A percentile compares a stretch with the other conserved stretches of the same genome.
Conservation (phyloP, 1,284 basidiomycete genomes). For the Moesziomyces sp. region DNA sequence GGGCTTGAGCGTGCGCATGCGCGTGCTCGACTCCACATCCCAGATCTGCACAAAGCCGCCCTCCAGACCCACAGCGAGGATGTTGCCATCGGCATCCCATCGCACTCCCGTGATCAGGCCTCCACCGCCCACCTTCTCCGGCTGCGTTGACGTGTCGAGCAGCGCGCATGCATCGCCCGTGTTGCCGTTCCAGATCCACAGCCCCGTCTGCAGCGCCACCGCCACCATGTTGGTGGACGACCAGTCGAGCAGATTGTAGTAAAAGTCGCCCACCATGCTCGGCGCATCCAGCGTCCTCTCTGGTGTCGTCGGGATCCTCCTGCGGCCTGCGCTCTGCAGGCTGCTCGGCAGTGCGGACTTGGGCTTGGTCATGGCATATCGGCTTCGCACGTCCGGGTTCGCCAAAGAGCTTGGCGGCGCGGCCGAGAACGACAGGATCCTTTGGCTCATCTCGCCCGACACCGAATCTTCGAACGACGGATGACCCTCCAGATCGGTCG, state of each 20-base stretch:
- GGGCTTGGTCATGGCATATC: constrained; percentile 57
- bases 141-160: constrained; percentile 59
- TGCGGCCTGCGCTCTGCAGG: constrained; percentile 70
- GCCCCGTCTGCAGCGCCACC: constrained; percentile 57
- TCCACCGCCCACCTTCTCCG: constrained; percentile 64
- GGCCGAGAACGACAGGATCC: constrained; percentile 69
- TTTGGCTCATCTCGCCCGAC: constrained; percentile 67
- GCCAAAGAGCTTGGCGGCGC: constrained; percentile 68
- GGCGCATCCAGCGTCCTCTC: constrained; percentile 95
- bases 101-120: constrained; percentile 78
- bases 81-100: constrained; percentile 87
- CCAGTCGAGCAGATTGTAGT: constrained; percentile 94
- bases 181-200: constrained; percentile 82
- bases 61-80: constrained; percentile 86
- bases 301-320: constrained; percentile 83
- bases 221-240: constrained; percentile 78
- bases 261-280: constrained; percentile 94
- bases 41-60: constrained; percentile 93
- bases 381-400: constrained; percentile 64
- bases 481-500: constrained; percentile 52
- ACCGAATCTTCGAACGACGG: constrained; percentile 59
- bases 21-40: constrained; percentile 84
- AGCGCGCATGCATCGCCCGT: constrained; percentile 83
- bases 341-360: constrained; percentile 62
- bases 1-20: constrained; percentile 76